Percentiles rank a stretch among this genome's conserved stretches.
Conservation (phyloP, 148 eudicot species). For the Linanthus parryae region DNA sequence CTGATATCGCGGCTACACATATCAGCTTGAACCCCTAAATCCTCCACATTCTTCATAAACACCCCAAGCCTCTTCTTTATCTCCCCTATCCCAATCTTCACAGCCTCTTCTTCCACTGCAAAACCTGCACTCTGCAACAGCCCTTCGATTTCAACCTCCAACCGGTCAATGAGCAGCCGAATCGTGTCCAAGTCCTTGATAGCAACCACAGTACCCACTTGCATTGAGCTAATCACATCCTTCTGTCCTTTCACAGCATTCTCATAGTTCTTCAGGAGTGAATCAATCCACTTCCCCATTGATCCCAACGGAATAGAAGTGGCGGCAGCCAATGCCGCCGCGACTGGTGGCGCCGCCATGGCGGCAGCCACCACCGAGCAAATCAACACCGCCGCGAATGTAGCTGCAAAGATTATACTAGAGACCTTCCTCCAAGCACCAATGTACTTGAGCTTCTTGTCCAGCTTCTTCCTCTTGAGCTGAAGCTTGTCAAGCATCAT, state of each 20-base stretch:
- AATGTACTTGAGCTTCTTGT: slow-evolving; percentile 68
- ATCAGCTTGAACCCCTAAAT: slow-evolving; percentile 83
- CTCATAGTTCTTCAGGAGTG: slow-evolving; percentile 80
- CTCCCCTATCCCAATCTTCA: slow-evolving; percentile 64
- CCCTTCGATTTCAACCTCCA: slow-evolving; percentile 67
- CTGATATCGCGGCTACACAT: slow-evolving; percentile 83
- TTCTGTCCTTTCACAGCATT: slow-evolving; percentile 83
- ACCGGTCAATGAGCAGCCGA: slow-evolving; percentile 56
- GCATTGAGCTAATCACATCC: slow-evolving; percentile 81
- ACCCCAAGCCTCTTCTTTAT: slow-evolving; percentile 64
- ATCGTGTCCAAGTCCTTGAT: slow-evolving; percentile 91
- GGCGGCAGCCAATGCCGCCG: slow-evolving; percentile 83
- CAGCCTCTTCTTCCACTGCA: slow-evolving; percentile 54
- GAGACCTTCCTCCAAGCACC: slow-evolving; percentile 95
- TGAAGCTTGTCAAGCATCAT: slow-evolving; percentile 81
- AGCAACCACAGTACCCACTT: slow-evolving; percentile 78
- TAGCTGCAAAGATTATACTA: slow-evolving; percentile 68
- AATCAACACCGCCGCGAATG: slow-evolving; percentile 84
- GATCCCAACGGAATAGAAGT: slow-evolving; percentile 79
- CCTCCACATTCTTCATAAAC: slow-evolving; percentile 82
- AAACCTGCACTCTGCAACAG: slow-evolving; percentile 54
- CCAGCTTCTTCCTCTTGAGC: slow-evolving; percentile 68
- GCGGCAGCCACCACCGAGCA: slow-evolving; percentile 99
- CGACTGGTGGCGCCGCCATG: slow-evolving; percentile 82
- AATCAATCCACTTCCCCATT: slow-evolving; percentile 92